Percentiles rank a stretch among this genome's conserved stretches.
These are phyloP conservation scores for Barbarea vulgaris DNA, from an alignment of 345 rosid species.

Conservation along the genomic window DNA sequence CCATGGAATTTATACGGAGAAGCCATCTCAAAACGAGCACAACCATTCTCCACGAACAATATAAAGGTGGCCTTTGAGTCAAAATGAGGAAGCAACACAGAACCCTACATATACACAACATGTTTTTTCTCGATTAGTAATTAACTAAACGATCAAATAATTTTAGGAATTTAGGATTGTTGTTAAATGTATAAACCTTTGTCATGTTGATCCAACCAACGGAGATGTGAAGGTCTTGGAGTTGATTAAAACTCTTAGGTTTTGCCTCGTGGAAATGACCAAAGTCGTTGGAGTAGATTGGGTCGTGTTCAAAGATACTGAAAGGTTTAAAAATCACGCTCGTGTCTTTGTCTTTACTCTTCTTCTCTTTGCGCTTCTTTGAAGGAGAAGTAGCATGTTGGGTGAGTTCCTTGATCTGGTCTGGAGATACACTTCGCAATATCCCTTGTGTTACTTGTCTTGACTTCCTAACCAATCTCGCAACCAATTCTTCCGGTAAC, in stretches of 20 bases:
- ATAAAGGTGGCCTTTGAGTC: constrained; percentile 46
- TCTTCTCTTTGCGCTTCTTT: constrained; percentile 23
- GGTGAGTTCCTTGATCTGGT: constrained; percentile 41
- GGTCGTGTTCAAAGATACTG: constrained; percentile 37
- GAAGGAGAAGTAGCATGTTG: constrained; percentile 30
- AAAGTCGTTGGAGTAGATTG: constrained; percentile 49
- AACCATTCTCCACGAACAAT: constrained; percentile 45
- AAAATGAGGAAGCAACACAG: constrained; percentile 52
- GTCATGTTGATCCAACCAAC: constrained; percentile 42
- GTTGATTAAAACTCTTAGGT: constrained; percentile 44
- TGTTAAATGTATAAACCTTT: constrained; percentile 37
- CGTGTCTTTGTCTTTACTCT: neutral
- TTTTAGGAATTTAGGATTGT: neutral
- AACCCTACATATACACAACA: constrained; percentile 36
- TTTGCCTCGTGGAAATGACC: constrained; percentile 51
- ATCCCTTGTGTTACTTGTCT: constrained; percentile 38
- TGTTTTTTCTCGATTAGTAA: neutral
- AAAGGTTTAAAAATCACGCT: constrained; percentile 35
- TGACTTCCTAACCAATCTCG: constrained; percentile 31
- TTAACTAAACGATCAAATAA: neutral
- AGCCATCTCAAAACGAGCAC: constrained; percentile 56
- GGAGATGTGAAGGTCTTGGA: constrained; percentile 41
- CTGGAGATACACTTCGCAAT: constrained; percentile 40
- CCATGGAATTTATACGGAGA: constrained; percentile 43
- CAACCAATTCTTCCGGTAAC: constrained; percentile 50